Percentiles rank a stretch among this genome's conserved stretches.
phyloP scores from a whole-genome alignment of 768 basidiomycete genomes.

The Leccinum pellstonianum region DNA sequence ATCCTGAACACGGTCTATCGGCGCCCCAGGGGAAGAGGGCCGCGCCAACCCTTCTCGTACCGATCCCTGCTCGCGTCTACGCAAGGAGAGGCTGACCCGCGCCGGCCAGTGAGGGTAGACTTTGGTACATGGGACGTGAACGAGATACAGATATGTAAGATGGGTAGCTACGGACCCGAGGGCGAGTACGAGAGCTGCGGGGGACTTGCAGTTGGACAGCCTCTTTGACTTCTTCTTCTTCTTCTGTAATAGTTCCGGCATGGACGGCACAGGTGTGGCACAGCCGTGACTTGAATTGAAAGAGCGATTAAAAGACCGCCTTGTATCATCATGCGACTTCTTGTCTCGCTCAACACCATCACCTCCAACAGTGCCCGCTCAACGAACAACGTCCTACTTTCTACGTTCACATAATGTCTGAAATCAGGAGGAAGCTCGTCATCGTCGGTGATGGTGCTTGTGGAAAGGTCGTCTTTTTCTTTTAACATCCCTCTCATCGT shows the following conservation, averaged over 20 bases:
- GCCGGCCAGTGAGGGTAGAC: conserved; percentile 36
- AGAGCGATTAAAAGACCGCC: conserved; percentile 36
- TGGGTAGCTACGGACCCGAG: conserved; percentile 65
- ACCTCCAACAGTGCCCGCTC: conserved; percentile 37
- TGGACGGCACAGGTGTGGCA: conserved; percentile 34
- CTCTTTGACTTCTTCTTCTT: neutral
- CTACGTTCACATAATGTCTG: conserved; percentile 69
- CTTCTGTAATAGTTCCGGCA: conserved; percentile 14
- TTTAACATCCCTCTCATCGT: conserved; percentile 1
- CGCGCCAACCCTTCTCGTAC: conserved; percentile 45
- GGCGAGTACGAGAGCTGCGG: conserved; percentile 59
- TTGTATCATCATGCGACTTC: conserved; percentile 38
- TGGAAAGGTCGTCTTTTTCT: conserved; percentile 67
- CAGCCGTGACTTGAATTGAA: conserved; percentile 28
- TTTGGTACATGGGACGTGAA: conserved; percentile 55
- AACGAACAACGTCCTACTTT: conserved; percentile 31
- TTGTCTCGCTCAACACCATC: conserved; percentile 41
- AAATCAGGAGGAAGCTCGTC: conserved; percentile 98
- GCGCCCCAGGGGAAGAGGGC: conserved; percentile 29
- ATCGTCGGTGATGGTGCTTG: conserved; percentile 99
- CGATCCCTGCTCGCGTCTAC: conserved; percentile 33
- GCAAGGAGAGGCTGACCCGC: conserved; percentile 3
- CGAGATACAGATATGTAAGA: conserved; percentile 64
- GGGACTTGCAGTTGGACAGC: conserved; percentile 5
- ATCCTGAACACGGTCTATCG: conserved; percentile 49